phyloP scores from a whole-genome alignment of 306 rosid species.

The Quercus bicolor region DNA sequence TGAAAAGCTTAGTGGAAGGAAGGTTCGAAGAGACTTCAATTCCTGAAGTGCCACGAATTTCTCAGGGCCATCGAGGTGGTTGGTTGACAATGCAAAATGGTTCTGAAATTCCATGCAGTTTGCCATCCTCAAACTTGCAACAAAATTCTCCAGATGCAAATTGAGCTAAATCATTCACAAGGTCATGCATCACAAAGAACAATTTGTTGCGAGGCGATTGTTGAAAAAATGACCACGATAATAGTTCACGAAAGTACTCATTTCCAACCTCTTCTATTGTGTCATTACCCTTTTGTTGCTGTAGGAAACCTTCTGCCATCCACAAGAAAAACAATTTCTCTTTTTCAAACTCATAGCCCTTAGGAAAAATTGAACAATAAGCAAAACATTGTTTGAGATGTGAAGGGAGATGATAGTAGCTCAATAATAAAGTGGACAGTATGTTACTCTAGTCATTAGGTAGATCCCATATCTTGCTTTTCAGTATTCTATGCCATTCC shows the following conservation, averaged over 20 bases:
- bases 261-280: constrained; percentile 7
- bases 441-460: neutral
- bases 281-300: neutral
- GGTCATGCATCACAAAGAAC: constrained; percentile 20
- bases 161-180: constrained; percentile 13
- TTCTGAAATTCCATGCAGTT: neutral
- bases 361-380: constrained; percentile 20
- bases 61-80: neutral
- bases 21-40: constrained; percentile 3
- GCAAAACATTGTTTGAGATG: constrained; percentile 22
- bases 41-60: neutral
- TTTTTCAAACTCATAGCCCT: constrained; percentile 6
- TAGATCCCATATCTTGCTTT: constrained; percentile 14
- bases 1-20: neutral
- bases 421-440: constrained; percentile 14
- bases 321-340: constrained; percentile 7
- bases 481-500: constrained; percentile 15
- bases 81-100: neutral
- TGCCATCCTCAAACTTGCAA: neutral
- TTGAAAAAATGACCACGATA: constrained; percentile 25
- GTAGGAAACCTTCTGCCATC: constrained; percentile 31
- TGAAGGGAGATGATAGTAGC: constrained; percentile 29
- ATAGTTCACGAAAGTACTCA: constrained; percentile 4
- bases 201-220: neutral
- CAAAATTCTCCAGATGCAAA: constrained; percentile 9